Conservation (phyloP, 1,284 basidiomycete species). For the Fistulinella staudtii region DNA sequence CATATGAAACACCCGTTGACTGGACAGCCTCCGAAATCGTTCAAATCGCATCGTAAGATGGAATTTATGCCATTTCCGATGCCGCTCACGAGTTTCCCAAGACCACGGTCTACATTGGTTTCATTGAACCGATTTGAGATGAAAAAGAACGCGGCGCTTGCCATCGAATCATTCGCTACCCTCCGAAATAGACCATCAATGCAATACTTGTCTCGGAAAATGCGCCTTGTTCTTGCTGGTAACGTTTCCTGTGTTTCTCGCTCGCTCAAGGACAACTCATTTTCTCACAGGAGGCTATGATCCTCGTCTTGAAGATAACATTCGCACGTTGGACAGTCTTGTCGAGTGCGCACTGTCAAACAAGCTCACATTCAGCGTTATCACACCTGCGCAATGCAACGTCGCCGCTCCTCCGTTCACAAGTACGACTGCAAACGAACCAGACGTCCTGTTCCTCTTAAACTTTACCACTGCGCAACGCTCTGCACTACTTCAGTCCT, state of each 20-base stretch:
- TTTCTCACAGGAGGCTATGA: conserved; percentile 65
- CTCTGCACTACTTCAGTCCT: conserved; percentile 65
- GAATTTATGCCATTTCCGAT: neutral
- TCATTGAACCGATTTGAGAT: conserved; percentile 95
- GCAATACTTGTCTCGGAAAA: conserved; percentile 18
- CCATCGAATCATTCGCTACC: conserved; percentile 74
- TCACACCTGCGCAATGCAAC: conserved; percentile 40
- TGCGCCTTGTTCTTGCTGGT: conserved; percentile 79
- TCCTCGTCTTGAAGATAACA: conserved; percentile 65
- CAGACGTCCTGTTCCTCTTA: conserved; percentile 78
- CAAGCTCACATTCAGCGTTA: conserved; percentile 53
- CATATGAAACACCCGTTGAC: conserved; percentile 53
- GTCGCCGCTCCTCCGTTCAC: conserved; percentile 38
- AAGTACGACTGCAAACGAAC: conserved; percentile 32
- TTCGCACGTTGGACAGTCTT: conserved; percentile 57
- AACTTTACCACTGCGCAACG: conserved; percentile 84
- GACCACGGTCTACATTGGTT: conserved; percentile 71
- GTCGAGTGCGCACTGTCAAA: conserved; percentile 51
- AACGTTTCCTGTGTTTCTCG: conserved; percentile 8
- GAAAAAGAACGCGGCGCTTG: conserved; percentile 89
- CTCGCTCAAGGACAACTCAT: neutral
- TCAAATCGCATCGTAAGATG: conserved; percentile 64
- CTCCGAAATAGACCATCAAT: conserved; percentile 30
- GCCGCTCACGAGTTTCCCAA: conserved; percentile 30
- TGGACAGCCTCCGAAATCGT: conserved; percentile 47